Conservation (phyloP, 2,329 filamentous ascomycete genomes). For the Elsinoe perseae region DNA sequence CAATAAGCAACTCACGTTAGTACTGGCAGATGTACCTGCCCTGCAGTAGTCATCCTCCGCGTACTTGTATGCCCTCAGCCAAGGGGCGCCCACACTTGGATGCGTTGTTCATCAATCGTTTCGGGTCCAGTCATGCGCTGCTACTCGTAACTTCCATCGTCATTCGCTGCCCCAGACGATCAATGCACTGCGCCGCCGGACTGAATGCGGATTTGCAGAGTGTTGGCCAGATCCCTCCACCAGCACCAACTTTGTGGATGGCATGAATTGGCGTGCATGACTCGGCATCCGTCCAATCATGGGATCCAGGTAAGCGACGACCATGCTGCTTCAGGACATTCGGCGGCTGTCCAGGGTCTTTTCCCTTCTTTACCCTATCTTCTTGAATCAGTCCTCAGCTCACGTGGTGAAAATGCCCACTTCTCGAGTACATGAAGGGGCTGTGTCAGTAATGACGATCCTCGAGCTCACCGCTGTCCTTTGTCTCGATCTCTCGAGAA, state of each 20-base stretch:
- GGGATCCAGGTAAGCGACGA: conserved; percentile 10
- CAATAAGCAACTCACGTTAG: not conserved
- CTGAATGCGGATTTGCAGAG: not conserved
- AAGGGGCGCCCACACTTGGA: not conserved
- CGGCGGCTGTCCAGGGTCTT: conserved; percentile 12
- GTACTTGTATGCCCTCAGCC: not conserved
- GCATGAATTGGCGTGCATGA: conserved; percentile 10
- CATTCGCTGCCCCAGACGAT: conserved; percentile 3
- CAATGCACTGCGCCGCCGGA: conserved; percentile 11
- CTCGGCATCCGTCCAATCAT: conserved; percentile 10
- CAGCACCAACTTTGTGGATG: not conserved
- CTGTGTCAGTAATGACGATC: not conserved
- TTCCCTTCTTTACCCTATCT: conserved; percentile 2
- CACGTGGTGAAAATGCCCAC: conserved; percentile 5
- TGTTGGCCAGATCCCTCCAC: conserved; percentile 11
- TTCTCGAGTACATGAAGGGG: conserved; percentile 1
- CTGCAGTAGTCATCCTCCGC: not conserved
- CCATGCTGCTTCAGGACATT: not conserved
- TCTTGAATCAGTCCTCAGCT: conserved; percentile 13
- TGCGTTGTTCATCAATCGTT: conserved; percentile 5
- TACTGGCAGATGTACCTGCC: not conserved
- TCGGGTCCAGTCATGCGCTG: conserved; percentile 4
- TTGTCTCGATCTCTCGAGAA: not conserved
- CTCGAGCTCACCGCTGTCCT: not conserved
- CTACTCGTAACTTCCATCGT: not conserved